Evolutionary conservation across 306 rosid genomes (phyloP), one percentile per base, ranked within the genome.

Genomic region (Abrus pulchellus): DNA sequence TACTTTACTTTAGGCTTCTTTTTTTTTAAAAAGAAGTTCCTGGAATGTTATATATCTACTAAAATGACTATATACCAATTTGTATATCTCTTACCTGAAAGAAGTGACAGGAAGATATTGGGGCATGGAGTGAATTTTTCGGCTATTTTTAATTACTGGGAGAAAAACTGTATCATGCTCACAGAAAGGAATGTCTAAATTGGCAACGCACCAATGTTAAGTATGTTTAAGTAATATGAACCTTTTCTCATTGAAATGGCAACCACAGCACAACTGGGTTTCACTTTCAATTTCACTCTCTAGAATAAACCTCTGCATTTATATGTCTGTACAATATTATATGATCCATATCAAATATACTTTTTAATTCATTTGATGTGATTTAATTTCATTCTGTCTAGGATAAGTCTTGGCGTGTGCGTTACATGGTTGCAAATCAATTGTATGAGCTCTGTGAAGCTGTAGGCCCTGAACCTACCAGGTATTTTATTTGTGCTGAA

Each of bases 401-500:
- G 99, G 99, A 95, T 82, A 95, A 95, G 83, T 95, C 99, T 36
- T 95, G 99, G 99, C 98, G 99, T 56, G 99, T 95, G 36, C 98
- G 99, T n/a, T 93, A 95, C 91, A 95, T 95, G 99, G 99, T 95
- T 73, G 99, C 99, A 63, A 95, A 95, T 88, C 99, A 95, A 80
- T 80, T 95, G 34, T 91, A 95, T 68, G 99, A 95, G 86, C 90
- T 95, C 33, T 95, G 98, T 76, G 99, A 95, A 85, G 99, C 99
- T 68, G 99, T 95, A 53, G 99, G 99, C 57, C 94, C 97, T 81
- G 99, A 95, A 43, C 96, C 97, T 64, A 93, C 97, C 43, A 90
- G 99, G 99, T 95, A 93, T 69, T 75, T 45, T 71, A 57, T 78
- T 72, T 55, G 38, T 67, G 56, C 11, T 60, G 50, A 59, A 47